A percentile compares a stretch with the other conserved stretches of the same genome.
phyloP scores from a whole-genome alignment of 2,329 filamentous ascomycete species.

The Fusarium tjaetaba region DNA sequence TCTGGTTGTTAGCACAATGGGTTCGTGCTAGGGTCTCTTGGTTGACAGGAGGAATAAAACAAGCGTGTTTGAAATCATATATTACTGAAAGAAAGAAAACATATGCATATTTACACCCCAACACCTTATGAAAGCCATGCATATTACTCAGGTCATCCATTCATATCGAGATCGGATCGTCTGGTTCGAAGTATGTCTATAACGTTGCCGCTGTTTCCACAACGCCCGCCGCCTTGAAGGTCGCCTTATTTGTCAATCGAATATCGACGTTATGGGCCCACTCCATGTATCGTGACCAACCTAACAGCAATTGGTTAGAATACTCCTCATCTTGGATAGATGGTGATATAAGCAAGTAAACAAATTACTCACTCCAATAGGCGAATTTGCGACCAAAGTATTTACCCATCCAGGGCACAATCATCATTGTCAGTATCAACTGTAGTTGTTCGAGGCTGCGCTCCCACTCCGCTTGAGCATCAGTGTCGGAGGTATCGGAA shows the following conservation, averaged over 20 bases:
- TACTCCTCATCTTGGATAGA: neutral
- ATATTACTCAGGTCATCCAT: constrained; percentile 1
- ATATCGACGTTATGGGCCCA: constrained; percentile 90
- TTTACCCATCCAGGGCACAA: constrained; percentile 94
- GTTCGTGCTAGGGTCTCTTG: neutral
- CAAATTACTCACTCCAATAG: constrained; percentile 81
- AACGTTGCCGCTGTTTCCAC: constrained; percentile 68
- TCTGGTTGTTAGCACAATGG: too few species aligned
- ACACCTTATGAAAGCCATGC: constrained; percentile 38
- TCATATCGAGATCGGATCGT: neutral
- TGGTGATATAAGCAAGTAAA: neutral
- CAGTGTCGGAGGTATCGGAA: constrained; percentile 70
- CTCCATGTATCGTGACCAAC: constrained; percentile 93
- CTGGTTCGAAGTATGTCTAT: constrained; percentile 43
- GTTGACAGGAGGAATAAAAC: neutral
- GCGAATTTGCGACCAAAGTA: constrained; percentile 95
- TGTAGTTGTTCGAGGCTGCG: constrained; percentile 94
- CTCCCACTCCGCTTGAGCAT: constrained; percentile 95
- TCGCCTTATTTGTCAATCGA: constrained; percentile 67
- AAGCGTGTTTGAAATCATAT: constrained; percentile 17
- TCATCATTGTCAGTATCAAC: constrained; percentile 90
- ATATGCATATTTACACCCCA: constrained; percentile 23
- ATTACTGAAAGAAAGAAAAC: constrained; percentile 21
- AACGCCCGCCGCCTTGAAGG: constrained; percentile 71
- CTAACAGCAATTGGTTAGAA: constrained; percentile 56